These are phyloP conservation scores for Podaxis rugospora DNA, from an alignment of 768 basidiomycete genomes.

Conservation along the genomic window DNA sequence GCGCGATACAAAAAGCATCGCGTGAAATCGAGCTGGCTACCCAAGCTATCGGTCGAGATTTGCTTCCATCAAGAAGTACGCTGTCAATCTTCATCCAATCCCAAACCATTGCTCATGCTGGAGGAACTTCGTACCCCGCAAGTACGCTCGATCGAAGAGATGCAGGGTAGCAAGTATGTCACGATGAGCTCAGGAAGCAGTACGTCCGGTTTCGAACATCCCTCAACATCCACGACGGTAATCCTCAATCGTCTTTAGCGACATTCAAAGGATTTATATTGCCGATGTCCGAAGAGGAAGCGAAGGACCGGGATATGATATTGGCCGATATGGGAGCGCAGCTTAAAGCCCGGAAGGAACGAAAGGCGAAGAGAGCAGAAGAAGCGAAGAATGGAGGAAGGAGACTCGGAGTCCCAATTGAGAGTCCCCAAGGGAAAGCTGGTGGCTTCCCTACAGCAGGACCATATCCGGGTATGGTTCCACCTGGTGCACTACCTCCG, in stretches of 20 bases:
- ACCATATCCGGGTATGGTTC: too few relatives aligned
- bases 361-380: background rate
- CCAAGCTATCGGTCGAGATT: background rate
- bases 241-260: background rate
- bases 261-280: background rate
- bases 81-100: too few relatives aligned
- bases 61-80: background rate
- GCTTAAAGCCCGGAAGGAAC: background rate
- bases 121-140: background rate
- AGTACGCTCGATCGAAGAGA: background rate
- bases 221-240: background rate
- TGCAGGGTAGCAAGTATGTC: background rate
- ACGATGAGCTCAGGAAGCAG: background rate
- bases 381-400: background rate
- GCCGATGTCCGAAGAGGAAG: background rate
- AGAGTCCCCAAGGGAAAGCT: background rate
- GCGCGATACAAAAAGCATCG: background rate
- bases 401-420: too few relatives aligned
- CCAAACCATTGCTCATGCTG: background rate
- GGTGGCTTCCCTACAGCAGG: too few relatives aligned
- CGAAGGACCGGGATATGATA: background rate
- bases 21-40: background rate
- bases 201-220: background rate
- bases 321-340: background rate
- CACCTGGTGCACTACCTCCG: too few relatives aligned